phyloP scores from a whole-genome alignment of 2,329 filamentous ascomycete species.

The Thermoascus crustaceus region DNA sequence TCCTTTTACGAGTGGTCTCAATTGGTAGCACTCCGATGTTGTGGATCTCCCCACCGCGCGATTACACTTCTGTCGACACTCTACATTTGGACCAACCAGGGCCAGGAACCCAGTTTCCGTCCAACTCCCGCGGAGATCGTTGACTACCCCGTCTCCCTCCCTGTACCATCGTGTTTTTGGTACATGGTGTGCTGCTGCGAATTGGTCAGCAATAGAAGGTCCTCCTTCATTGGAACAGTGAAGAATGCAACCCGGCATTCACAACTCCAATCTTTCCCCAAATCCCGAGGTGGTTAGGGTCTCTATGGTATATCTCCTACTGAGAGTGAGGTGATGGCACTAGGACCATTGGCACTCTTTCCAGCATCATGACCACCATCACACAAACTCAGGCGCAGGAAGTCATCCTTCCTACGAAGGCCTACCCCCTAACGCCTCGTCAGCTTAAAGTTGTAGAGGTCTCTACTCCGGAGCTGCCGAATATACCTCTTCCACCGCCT shows the following conservation, averaged over 20 bases:
- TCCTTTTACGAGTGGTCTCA: neutral
- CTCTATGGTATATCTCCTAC: neutral
- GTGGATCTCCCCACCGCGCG: neutral
- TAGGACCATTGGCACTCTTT: neutral
- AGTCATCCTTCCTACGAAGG: conserved; percentile 6
- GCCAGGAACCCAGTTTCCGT: too few relatives aligned
- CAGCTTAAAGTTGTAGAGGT: conserved; percentile 20
- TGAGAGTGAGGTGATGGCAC: neutral
- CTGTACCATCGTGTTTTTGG: too few relatives aligned
- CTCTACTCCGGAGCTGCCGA: conserved; percentile 15
- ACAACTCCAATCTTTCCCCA: neutral
- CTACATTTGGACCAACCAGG: neutral
- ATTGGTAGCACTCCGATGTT: neutral
- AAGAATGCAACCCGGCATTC: neutral
- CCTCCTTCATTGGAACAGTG: neutral
- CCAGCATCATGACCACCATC: conserved; percentile 18
- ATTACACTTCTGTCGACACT: neutral
- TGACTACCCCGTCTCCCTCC: too few relatives aligned
- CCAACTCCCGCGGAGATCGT: too few relatives aligned
- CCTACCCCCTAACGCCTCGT: conserved; percentile 13
- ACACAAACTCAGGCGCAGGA: conserved; percentile 16
- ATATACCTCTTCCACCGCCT: conserved; percentile 62
- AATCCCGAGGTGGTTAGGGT: neutral
- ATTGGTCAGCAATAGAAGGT: neutral
- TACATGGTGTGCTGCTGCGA: neutral